phyloP scores from a whole-genome alignment of 2,329 filamentous ascomycete genomes.

The Tolypocladium pustulatum region DNA sequence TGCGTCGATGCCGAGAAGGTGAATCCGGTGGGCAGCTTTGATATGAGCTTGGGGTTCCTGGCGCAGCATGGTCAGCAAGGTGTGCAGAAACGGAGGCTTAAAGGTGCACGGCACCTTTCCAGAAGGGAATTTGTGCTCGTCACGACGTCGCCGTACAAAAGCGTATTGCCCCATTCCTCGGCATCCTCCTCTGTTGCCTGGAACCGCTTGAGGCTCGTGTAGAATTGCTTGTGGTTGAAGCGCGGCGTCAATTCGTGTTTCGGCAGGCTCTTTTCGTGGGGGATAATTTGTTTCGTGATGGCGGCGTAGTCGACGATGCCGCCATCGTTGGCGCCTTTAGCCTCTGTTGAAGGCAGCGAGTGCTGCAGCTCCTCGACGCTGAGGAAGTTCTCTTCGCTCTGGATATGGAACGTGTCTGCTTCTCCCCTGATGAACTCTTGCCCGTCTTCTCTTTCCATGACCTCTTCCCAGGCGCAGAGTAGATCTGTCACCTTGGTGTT shows the following conservation, averaged over 20 bases:
- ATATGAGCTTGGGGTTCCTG: conserved; percentile 69
- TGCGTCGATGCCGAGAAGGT: conserved; percentile 81
- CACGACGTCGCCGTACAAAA: conserved; percentile 85
- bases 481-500: conserved; percentile 56
- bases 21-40: conserved; percentile 72
- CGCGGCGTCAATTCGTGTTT: conserved; percentile 64
- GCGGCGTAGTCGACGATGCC: conserved; percentile 65
- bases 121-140: conserved; percentile 91
- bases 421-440: conserved; percentile 69
- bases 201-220: conserved; percentile 58
- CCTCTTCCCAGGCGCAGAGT: conserved; percentile 54
- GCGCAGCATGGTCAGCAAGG: not conserved
- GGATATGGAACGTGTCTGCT: conserved; percentile 71
- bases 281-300: conserved; percentile 61
- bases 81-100: not conserved
- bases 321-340: conserved; percentile 25
- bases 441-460: conserved; percentile 54
- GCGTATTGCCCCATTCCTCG: conserved; percentile 59
- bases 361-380: conserved; percentile 43
- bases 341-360: conserved; percentile 29
- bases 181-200: conserved; percentile 44
- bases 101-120: conserved; percentile 55
- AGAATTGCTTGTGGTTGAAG: conserved; percentile 79
- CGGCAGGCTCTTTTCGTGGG: conserved; percentile 60
- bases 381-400: conserved; percentile 54